Conservation (phyloP, 352 stramenopile genomes). For the Pythium diclinum region DNA sequence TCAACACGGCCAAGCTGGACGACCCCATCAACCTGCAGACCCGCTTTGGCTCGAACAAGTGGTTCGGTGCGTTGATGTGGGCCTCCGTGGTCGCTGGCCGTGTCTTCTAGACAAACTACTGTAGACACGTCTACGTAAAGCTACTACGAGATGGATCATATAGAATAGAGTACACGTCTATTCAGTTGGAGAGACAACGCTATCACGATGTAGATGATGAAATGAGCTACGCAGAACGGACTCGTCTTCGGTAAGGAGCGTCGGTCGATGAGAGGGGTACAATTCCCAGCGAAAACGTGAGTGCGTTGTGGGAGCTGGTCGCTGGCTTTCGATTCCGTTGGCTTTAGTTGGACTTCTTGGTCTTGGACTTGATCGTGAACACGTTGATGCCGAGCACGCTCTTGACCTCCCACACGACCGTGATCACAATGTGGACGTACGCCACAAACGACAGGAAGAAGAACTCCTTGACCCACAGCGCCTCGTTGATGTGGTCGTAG, state of each 20-base stretch:
- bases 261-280: not conserved
- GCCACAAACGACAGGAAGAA: conserved; percentile 84
- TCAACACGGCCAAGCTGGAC: conserved; percentile 94
- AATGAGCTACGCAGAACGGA: conserved; percentile 16
- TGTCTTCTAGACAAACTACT: conserved; percentile 36
- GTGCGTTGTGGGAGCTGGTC: not conserved
- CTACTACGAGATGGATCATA: not conserved
- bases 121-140: too few species aligned
- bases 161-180: conserved; percentile 19
- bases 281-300: conserved; percentile 19
- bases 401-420: conserved; percentile 86
- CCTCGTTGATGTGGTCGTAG: conserved; percentile 80
- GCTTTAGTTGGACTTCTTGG: conserved; percentile 21
- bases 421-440: conserved; percentile 87
- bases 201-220: not conserved
- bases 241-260: conserved; percentile 23
- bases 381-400: conserved; percentile 77
- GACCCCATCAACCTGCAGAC: conserved; percentile 91
- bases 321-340: not conserved
- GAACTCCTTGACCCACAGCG: conserved; percentile 83
- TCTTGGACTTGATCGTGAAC: conserved; percentile 62
- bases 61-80: conserved; percentile 82
- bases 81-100: conserved; percentile 80
- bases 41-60: conserved; percentile 95
- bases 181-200: not conserved